Conservation (phyloP, 1,284 basidiomycete genomes). For the Cutaneotrichosporon spelunceum region DNA sequence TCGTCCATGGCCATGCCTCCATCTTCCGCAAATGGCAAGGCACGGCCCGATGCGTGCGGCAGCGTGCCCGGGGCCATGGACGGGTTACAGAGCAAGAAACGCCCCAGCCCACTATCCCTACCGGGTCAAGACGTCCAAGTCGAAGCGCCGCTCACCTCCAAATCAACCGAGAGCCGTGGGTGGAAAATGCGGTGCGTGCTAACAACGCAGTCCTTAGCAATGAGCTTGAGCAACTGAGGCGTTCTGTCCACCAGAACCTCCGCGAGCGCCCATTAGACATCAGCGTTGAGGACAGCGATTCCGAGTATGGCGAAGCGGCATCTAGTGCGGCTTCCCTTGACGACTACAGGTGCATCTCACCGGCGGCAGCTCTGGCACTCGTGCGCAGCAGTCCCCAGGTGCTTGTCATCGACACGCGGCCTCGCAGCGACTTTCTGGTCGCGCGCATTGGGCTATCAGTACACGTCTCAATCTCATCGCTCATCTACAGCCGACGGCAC, state of each 20-base stretch:
- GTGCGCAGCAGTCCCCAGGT: constrained; percentile 18
- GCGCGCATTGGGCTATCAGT: constrained; percentile 65
- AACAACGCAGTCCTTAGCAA: constrained; percentile 26
- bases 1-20: not conserved
- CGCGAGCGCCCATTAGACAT: constrained; percentile 34
- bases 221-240: constrained; percentile 38
- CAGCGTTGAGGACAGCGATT: constrained; percentile 20
- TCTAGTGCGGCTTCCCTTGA: not conserved
- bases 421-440: constrained; percentile 62
- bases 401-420: constrained; percentile 73
- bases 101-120: constrained; percentile 10
- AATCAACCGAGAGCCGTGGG: constrained; percentile 14
- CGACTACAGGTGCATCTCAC: constrained; percentile 19
- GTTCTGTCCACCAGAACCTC: constrained; percentile 38
- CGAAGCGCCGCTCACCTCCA: constrained; percentile 9
- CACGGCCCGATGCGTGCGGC: not conserved
- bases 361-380: constrained; percentile 21
- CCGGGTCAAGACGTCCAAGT: not conserved
- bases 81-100: constrained; percentile 5
- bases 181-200: not conserved
- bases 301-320: constrained; percentile 10
- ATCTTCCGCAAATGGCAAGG: not conserved
- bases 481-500: constrained; percentile 76
- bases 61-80: not conserved
- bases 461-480: constrained; percentile 76